These are phyloP conservation scores for Paramecium tetraurelia DNA, from an alignment of 73 alveolate species.

Conservation along the genomic window DNA sequence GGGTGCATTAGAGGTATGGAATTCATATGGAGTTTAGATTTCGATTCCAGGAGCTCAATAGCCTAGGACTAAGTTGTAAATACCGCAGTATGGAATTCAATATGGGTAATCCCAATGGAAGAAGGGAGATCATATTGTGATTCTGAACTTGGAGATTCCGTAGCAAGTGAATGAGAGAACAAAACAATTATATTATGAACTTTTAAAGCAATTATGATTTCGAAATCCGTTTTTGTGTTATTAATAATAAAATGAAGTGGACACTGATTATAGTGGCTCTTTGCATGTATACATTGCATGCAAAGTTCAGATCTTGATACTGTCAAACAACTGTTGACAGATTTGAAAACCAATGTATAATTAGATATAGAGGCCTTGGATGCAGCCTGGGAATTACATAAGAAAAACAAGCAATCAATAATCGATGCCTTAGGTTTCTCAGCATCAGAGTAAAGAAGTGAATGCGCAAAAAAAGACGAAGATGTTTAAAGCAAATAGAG, in stretches of 20 bases:
- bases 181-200: conserved; percentile 12
- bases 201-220: background rate
- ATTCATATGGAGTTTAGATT: background rate
- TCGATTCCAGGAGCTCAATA: conserved; percentile 1
- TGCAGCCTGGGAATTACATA: conserved; percentile 46
- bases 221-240: conserved; percentile 40
- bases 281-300: background rate
- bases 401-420: background rate
- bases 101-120: conserved; percentile 24
- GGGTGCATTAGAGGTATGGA: conserved; percentile 11
- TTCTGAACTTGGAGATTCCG: background rate
- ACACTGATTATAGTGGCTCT: background rate
- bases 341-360: conserved; percentile 13
- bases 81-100: conserved; percentile 25
- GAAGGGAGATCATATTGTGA: conserved; percentile 30
- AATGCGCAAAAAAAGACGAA: conserved; percentile 27
- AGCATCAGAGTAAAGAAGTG: conserved; percentile 9
- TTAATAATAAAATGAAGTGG: conserved; percentile 4
- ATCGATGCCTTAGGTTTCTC: conserved; percentile 29
- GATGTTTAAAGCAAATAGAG: conserved; percentile 39
- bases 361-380: conserved; percentile 34
- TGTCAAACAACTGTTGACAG: conserved; percentile 26
- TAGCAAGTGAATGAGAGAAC: background rate
- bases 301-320: conserved; percentile 34
- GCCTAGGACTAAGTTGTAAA: background rate